phyloP scores from a whole-genome alignment of 768 basidiomycete species.

The Pleurotus salmoneostramineus region DNA sequence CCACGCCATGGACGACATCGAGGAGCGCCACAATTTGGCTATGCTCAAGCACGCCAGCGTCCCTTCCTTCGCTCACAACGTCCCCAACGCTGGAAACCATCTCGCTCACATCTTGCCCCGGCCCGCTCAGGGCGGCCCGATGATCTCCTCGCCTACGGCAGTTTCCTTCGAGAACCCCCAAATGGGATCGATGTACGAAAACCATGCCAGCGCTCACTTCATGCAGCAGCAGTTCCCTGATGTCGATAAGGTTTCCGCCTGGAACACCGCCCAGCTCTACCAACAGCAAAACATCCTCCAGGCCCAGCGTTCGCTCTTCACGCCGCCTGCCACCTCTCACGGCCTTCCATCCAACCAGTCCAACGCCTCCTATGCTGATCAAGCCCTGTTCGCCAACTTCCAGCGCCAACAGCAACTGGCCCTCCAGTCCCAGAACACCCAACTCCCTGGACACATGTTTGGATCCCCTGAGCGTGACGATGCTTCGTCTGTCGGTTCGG shows the following conservation, averaged over 20 bases:
- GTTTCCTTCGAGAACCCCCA: slow-evolving; percentile 53
- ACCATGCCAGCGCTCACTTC: slow-evolving; percentile 11
- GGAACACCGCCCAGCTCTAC: slow-evolving; percentile 11
- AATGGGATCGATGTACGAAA: slow-evolving; percentile 24
- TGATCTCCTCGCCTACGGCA: slow-evolving; percentile 36
- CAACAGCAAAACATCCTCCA: slow-evolving; percentile 20
- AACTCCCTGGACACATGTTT: slow-evolving; percentile 7
- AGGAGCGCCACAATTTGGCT: slow-evolving; percentile 19
- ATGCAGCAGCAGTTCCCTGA: slow-evolving; percentile 17
- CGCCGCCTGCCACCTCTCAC: slow-evolving; percentile 38
- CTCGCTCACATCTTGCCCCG: slow-evolving; percentile 21
- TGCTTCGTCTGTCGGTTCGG: slow-evolving; percentile 12
- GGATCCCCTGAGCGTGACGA: slow-evolving; percentile 12
- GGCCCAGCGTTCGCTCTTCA: slow-evolving; percentile 33
- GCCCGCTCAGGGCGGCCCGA: slow-evolving; percentile 30
- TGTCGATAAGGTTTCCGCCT: slow-evolving; percentile 10
- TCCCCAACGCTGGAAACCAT: slow-evolving; percentile 18
- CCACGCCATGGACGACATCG: slow-evolving; percentile 24
- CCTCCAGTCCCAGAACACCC: background rate
- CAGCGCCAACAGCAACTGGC: slow-evolving; percentile 9
- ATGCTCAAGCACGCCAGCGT: slow-evolving; percentile 29
- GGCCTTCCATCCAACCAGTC: slow-evolving; percentile 18
- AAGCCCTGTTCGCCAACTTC: slow-evolving; percentile 7
- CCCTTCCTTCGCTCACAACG: slow-evolving; percentile 33
- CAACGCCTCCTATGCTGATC: slow-evolving; percentile 7